phyloP scores from a whole-genome alignment of 225 moss, liverwort and hornwort species.

The Sphagnum tenellum region DNA sequence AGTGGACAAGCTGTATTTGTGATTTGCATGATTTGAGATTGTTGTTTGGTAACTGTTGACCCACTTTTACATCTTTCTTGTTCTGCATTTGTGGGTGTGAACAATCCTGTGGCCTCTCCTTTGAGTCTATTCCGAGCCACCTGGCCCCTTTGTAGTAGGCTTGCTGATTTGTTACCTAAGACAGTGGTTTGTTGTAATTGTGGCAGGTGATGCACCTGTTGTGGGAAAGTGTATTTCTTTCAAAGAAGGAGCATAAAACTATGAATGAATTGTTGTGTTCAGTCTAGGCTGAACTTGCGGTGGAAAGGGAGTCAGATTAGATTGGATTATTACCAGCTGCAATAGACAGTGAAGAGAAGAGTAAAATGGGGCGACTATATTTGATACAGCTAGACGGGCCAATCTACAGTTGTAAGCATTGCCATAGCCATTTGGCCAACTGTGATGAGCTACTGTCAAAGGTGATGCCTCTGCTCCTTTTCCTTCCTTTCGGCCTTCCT shows the following conservation, averaged over 20 bases:
- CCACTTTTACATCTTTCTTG: no score
- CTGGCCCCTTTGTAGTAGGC: no score
- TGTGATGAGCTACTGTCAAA: constrained; percentile 79
- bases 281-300: constrained; percentile 8
- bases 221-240: constrained; percentile 3
- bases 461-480: constrained; percentile 16
- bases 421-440: constrained; percentile 85
- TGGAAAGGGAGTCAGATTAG: not conserved
- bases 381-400: constrained; percentile 90
- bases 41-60: no score
- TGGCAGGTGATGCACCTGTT: not conserved
- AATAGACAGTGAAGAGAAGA: not conserved
- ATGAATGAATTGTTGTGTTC: constrained; percentile 2
- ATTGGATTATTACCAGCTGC: no score
- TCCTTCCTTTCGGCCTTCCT: no score
- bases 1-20: no score
- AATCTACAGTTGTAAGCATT: constrained; percentile 72
- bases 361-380: constrained; percentile 73
- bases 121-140: no score
- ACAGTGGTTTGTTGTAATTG: constrained; percentile 7
- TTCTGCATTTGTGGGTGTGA: no score
- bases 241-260: not conserved
- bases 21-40: no score
- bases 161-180: no score
- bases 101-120: no score